Evolutionary conservation across 2,329 filamentous ascomycete species (phyloP).

Genomic region (Ophiostoma quercus): DNA sequence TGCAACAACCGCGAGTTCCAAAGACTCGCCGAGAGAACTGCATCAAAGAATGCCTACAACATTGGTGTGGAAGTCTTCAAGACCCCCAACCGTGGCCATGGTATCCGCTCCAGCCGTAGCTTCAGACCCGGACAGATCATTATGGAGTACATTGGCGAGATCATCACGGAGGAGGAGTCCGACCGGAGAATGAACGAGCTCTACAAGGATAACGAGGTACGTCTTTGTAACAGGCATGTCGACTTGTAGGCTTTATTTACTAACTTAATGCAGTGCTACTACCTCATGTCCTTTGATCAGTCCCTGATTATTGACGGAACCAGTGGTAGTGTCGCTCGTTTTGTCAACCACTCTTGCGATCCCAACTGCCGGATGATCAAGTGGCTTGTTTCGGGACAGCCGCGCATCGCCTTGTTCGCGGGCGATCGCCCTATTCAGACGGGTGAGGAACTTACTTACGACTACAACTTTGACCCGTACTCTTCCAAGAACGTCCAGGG

Average conservation of each 20-base stretch:
- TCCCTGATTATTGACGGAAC: conserved; percentile 98
- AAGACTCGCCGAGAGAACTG: conserved; percentile 64
- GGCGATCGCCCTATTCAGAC: conserved; percentile 86
- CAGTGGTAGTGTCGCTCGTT: conserved; percentile 89
- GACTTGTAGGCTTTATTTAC: background rate
- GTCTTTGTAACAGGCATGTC: conserved; percentile 30
- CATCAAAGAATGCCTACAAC: conserved; percentile 66
- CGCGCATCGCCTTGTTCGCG: conserved; percentile 93
- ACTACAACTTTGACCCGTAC: conserved; percentile 70
- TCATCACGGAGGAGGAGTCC: conserved; percentile 91
- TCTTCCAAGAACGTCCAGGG: conserved; percentile 63
- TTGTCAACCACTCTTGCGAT: conserved; percentile 95
- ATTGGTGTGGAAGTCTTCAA: conserved; percentile 94
- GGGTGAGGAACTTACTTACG: conserved; percentile 93
- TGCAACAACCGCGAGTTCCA: conserved; percentile 89
- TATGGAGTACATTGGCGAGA: conserved; percentile 96
- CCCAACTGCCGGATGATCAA: conserved; percentile 98
- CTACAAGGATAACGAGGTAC: conserved; percentile 89
- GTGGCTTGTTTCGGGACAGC: conserved; percentile 89
- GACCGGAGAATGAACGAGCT: conserved; percentile 87
- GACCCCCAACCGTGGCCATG: conserved; percentile 81
- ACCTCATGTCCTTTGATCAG: conserved; percentile 97
- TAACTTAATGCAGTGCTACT: conserved; percentile 67
- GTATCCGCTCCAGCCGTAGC: conserved; percentile 81
- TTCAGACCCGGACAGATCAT: conserved; percentile 92